A percentile compares a stretch with the other conserved stretches of the same genome.
Evolutionary conservation across 495 filamentous ascomycete genomes (phyloP).

Genomic region (Staphylotrichum tortipilum): DNA sequence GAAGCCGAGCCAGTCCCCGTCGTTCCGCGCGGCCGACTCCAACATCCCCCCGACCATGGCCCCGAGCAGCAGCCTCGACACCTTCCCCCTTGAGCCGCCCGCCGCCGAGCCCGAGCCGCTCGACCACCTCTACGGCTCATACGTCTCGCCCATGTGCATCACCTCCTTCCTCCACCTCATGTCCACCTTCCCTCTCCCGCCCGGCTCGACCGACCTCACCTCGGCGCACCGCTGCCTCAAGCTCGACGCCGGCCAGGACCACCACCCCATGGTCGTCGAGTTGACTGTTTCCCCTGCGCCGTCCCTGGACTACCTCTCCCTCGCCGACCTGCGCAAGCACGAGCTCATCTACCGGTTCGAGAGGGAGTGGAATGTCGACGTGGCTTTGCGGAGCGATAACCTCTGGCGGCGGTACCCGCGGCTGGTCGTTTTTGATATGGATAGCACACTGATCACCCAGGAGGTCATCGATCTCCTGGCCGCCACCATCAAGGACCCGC

Average conservation of each 20-base stretch:
- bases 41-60: slow-evolving; percentile 47
- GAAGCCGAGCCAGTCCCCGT: slow-evolving; percentile 17
- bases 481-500: slow-evolving; percentile 50
- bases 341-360: slow-evolving; percentile 76
- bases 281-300: slow-evolving; percentile 61
- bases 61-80: slow-evolving; percentile 57
- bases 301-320: slow-evolving; percentile 56
- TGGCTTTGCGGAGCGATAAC: slow-evolving; percentile 60
- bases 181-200: slow-evolving; percentile 53
- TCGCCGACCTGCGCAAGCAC: slow-evolving; percentile 63
- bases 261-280: slow-evolving; percentile 59
- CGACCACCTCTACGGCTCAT: slow-evolving; percentile 68
- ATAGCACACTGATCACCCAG: slow-evolving; percentile 89
- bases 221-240: slow-evolving; percentile 67
- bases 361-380: slow-evolving; percentile 79
- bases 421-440: slow-evolving; percentile 94
- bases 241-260: slow-evolving; percentile 31
- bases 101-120: slow-evolving; percentile 53
- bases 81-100: slow-evolving; percentile 64
- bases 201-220: slow-evolving; percentile 47
- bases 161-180: slow-evolving; percentile 73
- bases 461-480: slow-evolving; percentile 96
- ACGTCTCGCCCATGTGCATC: slow-evolving; percentile 70
- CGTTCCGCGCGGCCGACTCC: slow-evolving; percentile 25
- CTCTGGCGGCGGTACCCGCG: slow-evolving; percentile 70